Evolutionary conservation across 371 early-diverging fungal genomes (phyloP).

Genomic region (Mucor lusitanicus): DNA sequence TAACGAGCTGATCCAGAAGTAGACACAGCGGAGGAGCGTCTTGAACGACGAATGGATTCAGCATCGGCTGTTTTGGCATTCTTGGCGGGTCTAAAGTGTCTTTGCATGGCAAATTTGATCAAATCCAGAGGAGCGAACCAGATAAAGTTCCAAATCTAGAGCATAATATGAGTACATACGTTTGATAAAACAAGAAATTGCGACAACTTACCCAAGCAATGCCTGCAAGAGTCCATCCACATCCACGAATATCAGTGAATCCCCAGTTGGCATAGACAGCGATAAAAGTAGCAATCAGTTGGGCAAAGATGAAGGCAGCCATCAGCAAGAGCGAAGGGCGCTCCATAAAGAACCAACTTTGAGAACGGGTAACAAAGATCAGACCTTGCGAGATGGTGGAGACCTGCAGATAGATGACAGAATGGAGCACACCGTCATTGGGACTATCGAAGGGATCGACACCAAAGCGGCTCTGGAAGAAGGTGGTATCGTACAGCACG

Average conservation of each 20-base stretch:
- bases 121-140: conserved; percentile 72
- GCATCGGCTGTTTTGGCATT: neutral
- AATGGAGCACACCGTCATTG: conserved; percentile 47
- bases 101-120: conserved; percentile 68
- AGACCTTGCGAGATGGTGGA: conserved; percentile 57
- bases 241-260: conserved; percentile 53
- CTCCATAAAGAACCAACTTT: conserved; percentile 50
- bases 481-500: conserved; percentile 30
- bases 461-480: conserved; percentile 47
- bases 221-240: conserved; percentile 57
- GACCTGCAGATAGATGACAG: conserved; percentile 56
- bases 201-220: conserved; percentile 44
- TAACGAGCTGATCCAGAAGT: conserved; percentile 41
- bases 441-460: conserved; percentile 29
- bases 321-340: conserved; percentile 50
- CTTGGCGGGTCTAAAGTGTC: conserved; percentile 32
- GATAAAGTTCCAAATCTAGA: conserved; percentile 62
- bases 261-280: conserved; percentile 60
- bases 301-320: conserved; percentile 54
- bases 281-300: conserved; percentile 55
- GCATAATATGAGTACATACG: conserved; percentile 39
- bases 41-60: conserved; percentile 14
- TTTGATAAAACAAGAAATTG: neutral
- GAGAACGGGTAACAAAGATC: conserved; percentile 60
- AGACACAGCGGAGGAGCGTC: conserved; percentile 37